Conservation (phyloP, 306 rosid genomes). For the Sphenostylis stenocarpa region DNA sequence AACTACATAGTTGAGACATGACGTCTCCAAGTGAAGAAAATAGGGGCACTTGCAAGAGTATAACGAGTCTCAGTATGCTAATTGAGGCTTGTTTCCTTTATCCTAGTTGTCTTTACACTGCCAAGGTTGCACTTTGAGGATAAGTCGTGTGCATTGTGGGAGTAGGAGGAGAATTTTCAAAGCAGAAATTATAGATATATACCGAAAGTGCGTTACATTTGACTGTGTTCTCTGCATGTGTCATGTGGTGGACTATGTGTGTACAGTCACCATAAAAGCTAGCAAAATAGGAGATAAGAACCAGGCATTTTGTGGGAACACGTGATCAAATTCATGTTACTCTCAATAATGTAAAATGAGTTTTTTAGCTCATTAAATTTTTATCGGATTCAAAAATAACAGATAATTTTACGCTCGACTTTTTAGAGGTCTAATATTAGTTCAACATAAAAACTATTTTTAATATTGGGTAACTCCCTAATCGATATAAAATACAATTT, state of each 20-base stretch:
- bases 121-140: slow-evolving; percentile 9
- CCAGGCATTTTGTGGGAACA: slow-evolving; percentile 11
- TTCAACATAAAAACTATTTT: too few relatives aligned
- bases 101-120: slow-evolving; percentile 15
- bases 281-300: slow-evolving; percentile 17
- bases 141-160: slow-evolving; percentile 33
- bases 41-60: not conserved
- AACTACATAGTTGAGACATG: slow-evolving; percentile 29
- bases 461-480: too few relatives aligned
- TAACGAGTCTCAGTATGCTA: not conserved
- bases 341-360: too few relatives aligned
- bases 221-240: slow-evolving; percentile 21
- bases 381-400: too few relatives aligned
- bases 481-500: too few relatives aligned
- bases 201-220: slow-evolving; percentile 39
- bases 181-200: slow-evolving; percentile 25
- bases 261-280: slow-evolving; percentile 39
- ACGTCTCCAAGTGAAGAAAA: slow-evolving; percentile 16
- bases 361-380: too few relatives aligned
- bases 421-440: too few relatives aligned
- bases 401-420: too few relatives aligned
- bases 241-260: slow-evolving; percentile 46
- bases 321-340: not conserved
- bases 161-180: slow-evolving; percentile 40
- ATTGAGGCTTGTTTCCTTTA: not conserved